phyloP scores from a whole-genome alignment of 208 protist genomes.

The Trypanosoma scelopori region DNA sequence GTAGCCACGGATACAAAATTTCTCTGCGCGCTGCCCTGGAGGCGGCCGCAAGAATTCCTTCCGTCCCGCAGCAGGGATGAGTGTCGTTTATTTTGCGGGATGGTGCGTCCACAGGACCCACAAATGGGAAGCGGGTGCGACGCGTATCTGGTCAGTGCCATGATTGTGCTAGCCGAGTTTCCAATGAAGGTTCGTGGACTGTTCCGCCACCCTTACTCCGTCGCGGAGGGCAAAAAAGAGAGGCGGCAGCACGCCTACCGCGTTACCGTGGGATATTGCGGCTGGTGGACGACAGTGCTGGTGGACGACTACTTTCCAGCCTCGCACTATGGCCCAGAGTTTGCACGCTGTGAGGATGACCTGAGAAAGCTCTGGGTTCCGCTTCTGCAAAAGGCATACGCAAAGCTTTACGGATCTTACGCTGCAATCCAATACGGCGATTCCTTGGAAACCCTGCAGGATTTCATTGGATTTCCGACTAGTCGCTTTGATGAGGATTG shows the following conservation, averaged over 20 bases:
- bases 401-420: constrained; percentile 86
- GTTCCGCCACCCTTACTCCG: constrained; percentile 57
- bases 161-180: constrained; percentile 56
- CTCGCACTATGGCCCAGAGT: constrained; percentile 41
- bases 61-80: constrained; percentile 15
- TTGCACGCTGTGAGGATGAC: constrained; percentile 48
- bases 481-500: constrained; percentile 51
- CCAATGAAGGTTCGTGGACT: constrained; percentile 45
- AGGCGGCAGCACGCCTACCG: constrained; percentile 66
- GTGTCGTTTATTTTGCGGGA: constrained; percentile 32
- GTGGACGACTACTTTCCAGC: constrained; percentile 85
- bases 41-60: not conserved
- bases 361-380: constrained; percentile 77
- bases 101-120: constrained; percentile 32
- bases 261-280: constrained; percentile 84
- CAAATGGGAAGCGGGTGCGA: constrained; percentile 69
- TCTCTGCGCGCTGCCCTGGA: not conserved
- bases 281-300: constrained; percentile 74
- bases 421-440: constrained; percentile 73
- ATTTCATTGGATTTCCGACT: constrained; percentile 67
- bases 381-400: constrained; percentile 88
- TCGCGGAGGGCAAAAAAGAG: constrained; percentile 41
- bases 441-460: constrained; percentile 68
- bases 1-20: not conserved
- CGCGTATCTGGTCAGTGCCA: constrained; percentile 73